Base-by-base conservation (phyloP, 352 stramenopile species). In the Pythium volutum region DNA sequence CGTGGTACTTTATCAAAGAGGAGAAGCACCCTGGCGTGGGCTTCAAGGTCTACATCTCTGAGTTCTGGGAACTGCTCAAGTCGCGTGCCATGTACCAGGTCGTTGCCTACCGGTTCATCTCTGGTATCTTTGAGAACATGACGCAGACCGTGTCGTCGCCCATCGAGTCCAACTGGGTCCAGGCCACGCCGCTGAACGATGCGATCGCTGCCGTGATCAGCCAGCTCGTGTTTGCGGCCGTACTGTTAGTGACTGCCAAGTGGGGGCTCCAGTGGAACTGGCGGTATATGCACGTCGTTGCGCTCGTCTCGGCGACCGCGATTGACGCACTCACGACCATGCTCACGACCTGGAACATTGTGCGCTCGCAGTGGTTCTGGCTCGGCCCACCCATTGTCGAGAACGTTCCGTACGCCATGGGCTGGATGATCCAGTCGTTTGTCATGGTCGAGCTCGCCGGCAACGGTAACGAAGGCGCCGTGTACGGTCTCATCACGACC, bases 341-440 rank as follows among this genome's bases (percentile, higher is more conserved):
- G 26, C 18, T 67, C 2, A 57, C 47, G 10, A 64, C 49, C 3
- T 71, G 58, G 52, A 42, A 67, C 23, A 47, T 71, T 16, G 26
- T 65, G 2, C 66, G 66, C n/a, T 64, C 47, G 34, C 48, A 60
- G 47, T 73, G 66, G 66, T 69, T 71, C 50, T 66, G 43, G 36
- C 42, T 69, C 26, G 64, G 52, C 31, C 42, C 57, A 15, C 31
- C 57, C 2, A n/a, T 69, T 25, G 5, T 69, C 15, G 55, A 68
- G 46, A 29, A 59, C 23, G 8, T 70, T 2, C 55, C 63, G 22
- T 42, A 34, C 1, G 62, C 43, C 16, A 54, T 73, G 3, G 45
- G 48, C 27, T 73, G 56, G 23, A 62, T 73, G 16, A 62, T 62
- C 10, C 29, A 20, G 9, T 38, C 31, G n/a, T 62, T 36, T 31